phyloP scores from a whole-genome alignment of 2,329 filamentous ascomycete species.

The Alternaria consortialis region DNA sequence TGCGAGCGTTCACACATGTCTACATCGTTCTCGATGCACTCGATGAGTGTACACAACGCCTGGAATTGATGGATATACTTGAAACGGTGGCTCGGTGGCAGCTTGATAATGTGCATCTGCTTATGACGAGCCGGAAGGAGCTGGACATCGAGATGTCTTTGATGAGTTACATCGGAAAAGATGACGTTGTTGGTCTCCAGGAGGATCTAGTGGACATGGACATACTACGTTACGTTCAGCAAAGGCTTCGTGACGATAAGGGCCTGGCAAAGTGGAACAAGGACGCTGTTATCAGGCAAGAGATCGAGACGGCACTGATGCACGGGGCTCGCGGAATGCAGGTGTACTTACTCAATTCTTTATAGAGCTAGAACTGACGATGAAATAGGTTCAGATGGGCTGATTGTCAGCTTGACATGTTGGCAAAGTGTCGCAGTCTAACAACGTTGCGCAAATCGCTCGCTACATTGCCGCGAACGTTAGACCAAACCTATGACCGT shows the following conservation, averaged over 20 bases:
- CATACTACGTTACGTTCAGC: conserved; percentile 38
- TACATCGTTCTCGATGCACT: conserved; percentile 41
- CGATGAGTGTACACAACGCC: conserved; percentile 36
- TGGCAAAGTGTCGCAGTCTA: conserved; percentile 32
- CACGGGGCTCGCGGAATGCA: conserved; percentile 38
- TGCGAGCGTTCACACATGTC: conserved; percentile 30
- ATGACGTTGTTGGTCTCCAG: conserved; percentile 33
- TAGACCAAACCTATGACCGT: conserved; percentile 42
- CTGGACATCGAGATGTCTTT: conserved; percentile 38
- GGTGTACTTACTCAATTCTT: neutral
- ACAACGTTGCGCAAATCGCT: conserved; percentile 29
- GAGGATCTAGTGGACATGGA: conserved; percentile 37
- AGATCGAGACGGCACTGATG: conserved; percentile 44
- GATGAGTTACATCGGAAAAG: conserved; percentile 14
- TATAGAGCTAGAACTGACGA: neutral
- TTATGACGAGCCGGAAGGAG: conserved; percentile 42
- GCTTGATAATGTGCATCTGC: conserved; percentile 33
- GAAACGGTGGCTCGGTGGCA: conserved; percentile 29
- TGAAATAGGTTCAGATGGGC: conserved; percentile 46
- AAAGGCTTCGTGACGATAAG: conserved; percentile 48
- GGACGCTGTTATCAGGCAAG: conserved; percentile 33
- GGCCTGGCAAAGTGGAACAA: conserved; percentile 35
- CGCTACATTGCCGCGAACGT: conserved; percentile 28
- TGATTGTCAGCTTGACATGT: conserved; percentile 34
- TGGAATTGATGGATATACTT: conserved; percentile 34